A percentile compares a stretch with the other conserved stretches of the same genome.
phyloP scores from a whole-genome alignment of 306 rosid species.

The Corylus avellana region DNA sequence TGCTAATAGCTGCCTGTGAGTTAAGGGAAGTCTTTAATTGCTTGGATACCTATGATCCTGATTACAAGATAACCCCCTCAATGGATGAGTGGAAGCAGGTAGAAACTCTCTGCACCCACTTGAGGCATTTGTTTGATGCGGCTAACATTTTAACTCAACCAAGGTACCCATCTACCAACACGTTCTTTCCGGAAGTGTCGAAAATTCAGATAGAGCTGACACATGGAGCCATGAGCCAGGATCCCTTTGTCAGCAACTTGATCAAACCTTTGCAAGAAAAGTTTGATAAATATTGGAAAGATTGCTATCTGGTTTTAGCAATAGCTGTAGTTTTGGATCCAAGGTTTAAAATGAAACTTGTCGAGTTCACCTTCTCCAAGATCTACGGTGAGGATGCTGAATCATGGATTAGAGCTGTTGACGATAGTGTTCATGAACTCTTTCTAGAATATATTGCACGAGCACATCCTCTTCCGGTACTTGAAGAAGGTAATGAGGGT shows the following conservation, averaged over 20 bases:
- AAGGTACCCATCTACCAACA: conserved; percentile 68
- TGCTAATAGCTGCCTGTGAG: conserved; percentile 83
- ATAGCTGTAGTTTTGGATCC: conserved; percentile 88
- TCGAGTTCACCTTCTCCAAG: conserved; percentile 62
- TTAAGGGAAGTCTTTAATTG: conserved; percentile 79
- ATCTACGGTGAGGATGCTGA: conserved; percentile 69
- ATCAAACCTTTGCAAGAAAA: conserved; percentile 62
- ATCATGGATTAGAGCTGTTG: conserved; percentile 63
- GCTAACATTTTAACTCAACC: conserved; percentile 53
- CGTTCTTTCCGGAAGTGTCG: conserved; percentile 65
- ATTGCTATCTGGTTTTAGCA: conserved; percentile 72
- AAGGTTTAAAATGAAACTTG: conserved; percentile 76
- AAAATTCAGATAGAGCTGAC: conserved; percentile 67
- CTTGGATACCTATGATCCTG: conserved; percentile 62
- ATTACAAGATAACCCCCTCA: conserved; percentile 48
- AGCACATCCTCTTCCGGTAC: conserved; percentile 51
- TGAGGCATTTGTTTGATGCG: conserved; percentile 72
- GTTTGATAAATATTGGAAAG: conserved; percentile 86
- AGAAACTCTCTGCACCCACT: conserved; percentile 63
- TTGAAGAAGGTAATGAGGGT: conserved; percentile 53
- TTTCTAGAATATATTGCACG: conserved; percentile 60
- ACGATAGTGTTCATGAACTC: conserved; percentile 75
- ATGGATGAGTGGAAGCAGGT: conserved; percentile 76
- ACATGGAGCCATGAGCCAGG: conserved; percentile 60
- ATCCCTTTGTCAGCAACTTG: conserved; percentile 65